Evolutionary conservation across 768 basidiomycete genomes (phyloP), one percentile per base, ranked within the genome.

Genomic region (Dacryopinax spathularia): DNA sequence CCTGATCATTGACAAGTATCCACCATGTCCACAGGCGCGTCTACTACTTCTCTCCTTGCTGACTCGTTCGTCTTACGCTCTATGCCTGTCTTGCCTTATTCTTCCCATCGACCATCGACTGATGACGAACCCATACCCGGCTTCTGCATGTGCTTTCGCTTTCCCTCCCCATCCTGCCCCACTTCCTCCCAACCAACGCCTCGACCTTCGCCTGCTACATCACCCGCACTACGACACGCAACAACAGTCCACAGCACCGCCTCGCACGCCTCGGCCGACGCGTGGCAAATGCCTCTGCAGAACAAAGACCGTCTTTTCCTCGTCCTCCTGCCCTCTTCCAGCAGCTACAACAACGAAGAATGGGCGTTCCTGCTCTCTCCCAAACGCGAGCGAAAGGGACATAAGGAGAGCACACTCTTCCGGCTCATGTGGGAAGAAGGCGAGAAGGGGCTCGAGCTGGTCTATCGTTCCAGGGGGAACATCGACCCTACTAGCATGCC

Each of bases 251-350:
- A 56, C 48, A 56, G 48, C 48, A 56, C 13, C 5, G 48, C 48
- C 48, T 27, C 48, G 22, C 48, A 56, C 48, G 31, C 22, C 10
- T 56, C 48, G 7, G 48, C 48, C 13, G 48, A 56, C 25, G 48
- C 48, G 6, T 56, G 48, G 48, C 48, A 56, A 29, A 56, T 56
- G 48, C 48, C 48, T 10, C 29, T 56, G 29, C 48, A 56, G 25
- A 56, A 56, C 48, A 56, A 56, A 20, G 48, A 56, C 25, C 48
- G 48, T 9, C 48, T 56, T 7, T 56, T 56, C 48, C 48, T 56
- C 29, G 48, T 29, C 3, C 48, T 56, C 29, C 48, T 56, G 25
- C 48, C 48, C 13, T 15, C 48, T 20, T 25, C 29, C 48, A 10
- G 13, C 48, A 15, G 25, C 29, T 56, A 22, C 3, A 10, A 10